Percentiles rank a stretch among this genome's conserved stretches.
phyloP scores from a whole-genome alignment of 176 grass and related monocot species.

The Cenchrus fungigraminus region DNA sequence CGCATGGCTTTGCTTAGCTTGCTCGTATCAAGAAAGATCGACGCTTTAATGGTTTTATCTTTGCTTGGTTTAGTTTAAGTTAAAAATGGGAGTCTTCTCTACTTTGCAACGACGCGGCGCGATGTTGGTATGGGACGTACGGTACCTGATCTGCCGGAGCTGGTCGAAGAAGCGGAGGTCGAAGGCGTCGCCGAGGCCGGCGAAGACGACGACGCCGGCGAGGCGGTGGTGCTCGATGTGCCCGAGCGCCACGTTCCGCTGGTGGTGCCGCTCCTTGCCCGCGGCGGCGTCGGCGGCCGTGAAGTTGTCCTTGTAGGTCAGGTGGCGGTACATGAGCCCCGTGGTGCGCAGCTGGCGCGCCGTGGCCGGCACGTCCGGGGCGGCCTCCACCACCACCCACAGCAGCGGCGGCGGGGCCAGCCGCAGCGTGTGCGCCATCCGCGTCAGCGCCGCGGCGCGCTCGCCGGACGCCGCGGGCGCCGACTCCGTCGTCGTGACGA shows the following conservation, averaged over 20 bases:
- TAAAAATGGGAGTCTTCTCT: not conserved
- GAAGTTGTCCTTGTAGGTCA: slow-evolving; percentile 92
- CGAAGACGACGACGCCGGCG: slow-evolving; percentile 73
- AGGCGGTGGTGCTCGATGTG: slow-evolving; percentile 91
- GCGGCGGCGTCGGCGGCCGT: slow-evolving; percentile 59
- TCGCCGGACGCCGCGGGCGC: slow-evolving; percentile 40
- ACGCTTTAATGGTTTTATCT: not conserved
- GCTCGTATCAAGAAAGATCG: slow-evolving; percentile 30
- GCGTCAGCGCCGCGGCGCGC: slow-evolving; percentile 58
- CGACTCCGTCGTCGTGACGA: slow-evolving; percentile 80
- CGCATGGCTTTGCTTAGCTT: slow-evolving; percentile 19
- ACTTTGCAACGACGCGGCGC: not conserved
- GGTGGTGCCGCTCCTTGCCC: slow-evolving; percentile 75
- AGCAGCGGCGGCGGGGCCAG: slow-evolving; percentile 74
- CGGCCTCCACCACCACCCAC: slow-evolving; percentile 89
- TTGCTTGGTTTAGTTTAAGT: not conserved
- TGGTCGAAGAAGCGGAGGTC: slow-evolving; percentile 80
- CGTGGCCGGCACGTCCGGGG: slow-evolving; percentile 51
- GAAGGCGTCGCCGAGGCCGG: slow-evolving; percentile 59
- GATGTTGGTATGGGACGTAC: not conserved
- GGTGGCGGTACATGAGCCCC: slow-evolving; percentile 87
- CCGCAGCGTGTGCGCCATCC: slow-evolving; percentile 72
- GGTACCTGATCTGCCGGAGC: slow-evolving; percentile 75
- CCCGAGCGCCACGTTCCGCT: slow-evolving; percentile 78
- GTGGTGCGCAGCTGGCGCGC: slow-evolving; percentile 68